These are phyloP conservation scores for Blastobotrys serpentis DNA, from an alignment of 1,139 yeast species.

Conservation along the genomic window DNA sequence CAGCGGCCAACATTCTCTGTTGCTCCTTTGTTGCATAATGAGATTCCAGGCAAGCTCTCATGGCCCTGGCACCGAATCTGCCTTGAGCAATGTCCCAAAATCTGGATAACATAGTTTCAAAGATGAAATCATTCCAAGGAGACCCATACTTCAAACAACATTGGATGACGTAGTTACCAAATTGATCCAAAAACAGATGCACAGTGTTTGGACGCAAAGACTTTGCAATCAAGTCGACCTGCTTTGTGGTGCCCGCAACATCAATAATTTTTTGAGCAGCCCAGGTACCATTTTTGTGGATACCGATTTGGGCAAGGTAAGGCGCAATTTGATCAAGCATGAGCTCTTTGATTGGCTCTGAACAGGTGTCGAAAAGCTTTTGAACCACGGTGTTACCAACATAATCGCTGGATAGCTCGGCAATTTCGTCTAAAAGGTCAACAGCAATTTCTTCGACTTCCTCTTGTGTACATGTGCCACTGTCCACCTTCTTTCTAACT, in stretches of 20 bases:
- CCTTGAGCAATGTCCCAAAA: conserved; percentile 84
- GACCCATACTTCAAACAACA: conserved; percentile 87
- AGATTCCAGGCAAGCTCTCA: conserved; percentile 88
- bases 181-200: conserved; percentile 88
- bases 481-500: conserved; percentile 51
- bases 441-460: conserved; percentile 83
- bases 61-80: conserved; percentile 93
- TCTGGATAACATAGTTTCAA: conserved; percentile 76
- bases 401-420: conserved; percentile 89
- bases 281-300: conserved; percentile 99
- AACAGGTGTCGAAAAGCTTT: conserved; percentile 72
- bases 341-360: conserved; percentile 70
- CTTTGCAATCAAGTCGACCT: conserved; percentile 64
- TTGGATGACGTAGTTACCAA: conserved; percentile 94
- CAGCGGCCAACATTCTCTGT: conserved; percentile 70
- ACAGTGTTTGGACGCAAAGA: conserved; percentile 80
- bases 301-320: conserved; percentile 84
- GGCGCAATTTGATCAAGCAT: conserved; percentile 81
- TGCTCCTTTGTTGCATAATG: conserved; percentile 64
- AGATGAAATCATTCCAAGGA: conserved; percentile 86
- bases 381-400: conserved; percentile 96
- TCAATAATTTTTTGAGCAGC: conserved; percentile 95
- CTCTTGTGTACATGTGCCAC: conserved; percentile 42
- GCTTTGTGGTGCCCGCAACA: conserved; percentile 66
- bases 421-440: conserved; percentile 84